These are phyloP conservation scores for Cystofilobasidium macerans DNA, from an alignment of 768 basidiomycete species.

Conservation along the genomic window DNA sequence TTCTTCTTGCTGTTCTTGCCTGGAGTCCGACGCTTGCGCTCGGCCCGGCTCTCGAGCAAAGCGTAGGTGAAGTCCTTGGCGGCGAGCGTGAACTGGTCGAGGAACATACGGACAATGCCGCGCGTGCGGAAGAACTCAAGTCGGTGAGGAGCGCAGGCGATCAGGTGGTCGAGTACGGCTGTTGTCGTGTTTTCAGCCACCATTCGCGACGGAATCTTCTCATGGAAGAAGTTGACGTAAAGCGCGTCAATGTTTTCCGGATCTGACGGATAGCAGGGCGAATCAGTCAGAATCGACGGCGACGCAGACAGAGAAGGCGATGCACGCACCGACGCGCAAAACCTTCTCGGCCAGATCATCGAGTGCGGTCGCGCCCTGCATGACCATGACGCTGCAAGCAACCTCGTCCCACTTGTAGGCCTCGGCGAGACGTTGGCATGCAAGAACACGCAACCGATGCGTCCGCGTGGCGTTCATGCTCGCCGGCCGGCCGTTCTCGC, in stretches of 20 bases:
- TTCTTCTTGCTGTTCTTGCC: constrained; percentile 51
- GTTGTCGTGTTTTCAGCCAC: constrained; percentile 74
- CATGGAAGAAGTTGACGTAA: constrained; percentile 89
- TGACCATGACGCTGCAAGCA: constrained; percentile 84
- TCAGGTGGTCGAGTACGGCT: constrained; percentile 65
- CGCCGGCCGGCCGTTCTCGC: constrained; percentile 55
- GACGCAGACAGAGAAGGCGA: not conserved
- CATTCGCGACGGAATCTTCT: constrained; percentile 86
- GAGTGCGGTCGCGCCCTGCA: constrained; percentile 86
- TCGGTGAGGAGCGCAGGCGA: constrained; percentile 57
- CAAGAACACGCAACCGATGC: constrained; percentile 65
- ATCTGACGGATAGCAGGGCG: constrained; percentile 40
- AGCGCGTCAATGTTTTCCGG: constrained; percentile 64
- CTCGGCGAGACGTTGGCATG: constrained; percentile 51
- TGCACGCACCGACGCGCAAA: constrained; percentile 51
- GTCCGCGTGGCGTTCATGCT: constrained; percentile 77
- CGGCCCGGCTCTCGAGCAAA: constrained; percentile 61
- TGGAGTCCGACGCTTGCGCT: constrained; percentile 52
- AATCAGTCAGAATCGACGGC: not conserved
- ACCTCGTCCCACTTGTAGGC: constrained; percentile 83
- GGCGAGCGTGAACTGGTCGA: constrained; percentile 65
- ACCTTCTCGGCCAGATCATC: constrained; percentile 86
- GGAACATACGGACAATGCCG: constrained; percentile 81
- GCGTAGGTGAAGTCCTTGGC: constrained; percentile 71
- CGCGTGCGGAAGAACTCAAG: constrained; percentile 78